phyloP scores from a whole-genome alignment of 495 filamentous ascomycete genomes.

The Xylaria telfairii region DNA sequence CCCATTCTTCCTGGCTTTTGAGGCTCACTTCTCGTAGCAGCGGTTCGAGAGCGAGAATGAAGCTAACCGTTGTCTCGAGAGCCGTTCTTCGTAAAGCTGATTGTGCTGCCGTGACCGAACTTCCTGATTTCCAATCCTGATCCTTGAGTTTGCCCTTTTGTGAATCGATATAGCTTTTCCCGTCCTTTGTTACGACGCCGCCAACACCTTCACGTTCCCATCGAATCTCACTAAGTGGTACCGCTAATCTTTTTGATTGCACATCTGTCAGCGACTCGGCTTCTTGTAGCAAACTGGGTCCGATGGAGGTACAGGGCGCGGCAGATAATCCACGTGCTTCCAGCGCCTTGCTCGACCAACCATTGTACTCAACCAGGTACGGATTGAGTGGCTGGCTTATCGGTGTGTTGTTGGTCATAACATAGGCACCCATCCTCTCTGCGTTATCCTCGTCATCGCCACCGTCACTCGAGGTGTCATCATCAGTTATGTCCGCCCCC shows the following conservation, averaged over 20 bases:
- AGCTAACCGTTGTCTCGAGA: slow-evolving; percentile 79
- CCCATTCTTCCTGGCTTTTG: slow-evolving; percentile 91
- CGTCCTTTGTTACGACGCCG: slow-evolving; percentile 59
- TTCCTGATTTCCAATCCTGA: slow-evolving; percentile 32
- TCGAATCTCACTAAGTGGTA: slow-evolving; percentile 83
- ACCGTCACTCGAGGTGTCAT: slow-evolving; percentile 47
- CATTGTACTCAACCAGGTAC: slow-evolving; percentile 83
- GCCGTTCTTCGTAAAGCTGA: slow-evolving; percentile 77
- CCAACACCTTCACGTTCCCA: slow-evolving; percentile 84
- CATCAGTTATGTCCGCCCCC: slow-evolving; percentile 45
- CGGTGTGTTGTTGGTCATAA: slow-evolving; percentile 81
- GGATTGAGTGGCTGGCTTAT: slow-evolving; percentile 79
- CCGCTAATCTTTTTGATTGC: slow-evolving; percentile 76
- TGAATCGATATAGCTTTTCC: slow-evolving; percentile 56
- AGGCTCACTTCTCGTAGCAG: slow-evolving; percentile 80
- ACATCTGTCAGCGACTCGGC: slow-evolving; percentile 72
- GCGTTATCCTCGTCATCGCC: slow-evolving; percentile 67
- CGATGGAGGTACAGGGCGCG: slow-evolving; percentile 80
- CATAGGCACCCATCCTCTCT: slow-evolving; percentile 75
- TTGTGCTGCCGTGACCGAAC: slow-evolving; percentile 71
- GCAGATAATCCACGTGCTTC: slow-evolving; percentile 72
- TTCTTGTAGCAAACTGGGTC: slow-evolving; percentile 80
- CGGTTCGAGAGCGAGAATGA: slow-evolving; percentile 88
- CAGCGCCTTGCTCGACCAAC: slow-evolving; percentile 78
- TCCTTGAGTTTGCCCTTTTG: slow-evolving; percentile 40